Base-by-base conservation (phyloP, 2,329 filamentous ascomycete species). In the Penicillium sp. region DNA sequence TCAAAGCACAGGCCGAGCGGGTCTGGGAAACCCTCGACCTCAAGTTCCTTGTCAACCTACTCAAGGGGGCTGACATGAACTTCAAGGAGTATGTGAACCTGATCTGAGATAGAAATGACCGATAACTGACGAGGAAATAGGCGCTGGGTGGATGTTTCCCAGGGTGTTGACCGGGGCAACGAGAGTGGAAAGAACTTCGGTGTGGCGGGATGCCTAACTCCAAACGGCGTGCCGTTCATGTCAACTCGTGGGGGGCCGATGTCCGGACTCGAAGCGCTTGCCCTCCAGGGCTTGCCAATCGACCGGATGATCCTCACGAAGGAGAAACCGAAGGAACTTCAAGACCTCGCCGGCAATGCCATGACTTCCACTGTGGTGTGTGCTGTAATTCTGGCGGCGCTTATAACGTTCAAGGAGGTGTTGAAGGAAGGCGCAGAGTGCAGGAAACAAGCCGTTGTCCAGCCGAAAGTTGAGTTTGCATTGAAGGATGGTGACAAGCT, bases 311-410 rank as follows among this genome's bases (percentile, higher is more conserved):
- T 83, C 0, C 76, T 90, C n/a, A 84, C 81, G 0, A 79, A 79
- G 8, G 85, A 92, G 60, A 80, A 78, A 0, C 76, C 85, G 42
- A 68, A 72, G 1, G 74, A 91, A 16, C 73, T 89, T 2, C 82
- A 86, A 55, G 83, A 90, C 57, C 73, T 92, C 2, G 87, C 87
- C 2, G 89, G 89, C 0, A 92, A 94, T 65, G 89, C 89, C 0
- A 92, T 92, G 89, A 84, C 81, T 1, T 83, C 83, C 0, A 87
- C 88, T 0, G 86, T 90, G 0, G 82, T 91, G 9, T 86, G 85
- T 2, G 76, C 81, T 1, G 80, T 81, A 0, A 78, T 88, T 1
- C 61, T 89, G 2, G 74, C 82, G 1, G 79, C 82, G 0, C 67
- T 92, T 1, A 78, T 84, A 33, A 64, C 69, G 22, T 68, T 56